Percentiles rank a stretch among this genome's conserved stretches.
Conservation (phyloP, 1,284 basidiomycete species). For the Butyriboletus appendiculatus region DNA sequence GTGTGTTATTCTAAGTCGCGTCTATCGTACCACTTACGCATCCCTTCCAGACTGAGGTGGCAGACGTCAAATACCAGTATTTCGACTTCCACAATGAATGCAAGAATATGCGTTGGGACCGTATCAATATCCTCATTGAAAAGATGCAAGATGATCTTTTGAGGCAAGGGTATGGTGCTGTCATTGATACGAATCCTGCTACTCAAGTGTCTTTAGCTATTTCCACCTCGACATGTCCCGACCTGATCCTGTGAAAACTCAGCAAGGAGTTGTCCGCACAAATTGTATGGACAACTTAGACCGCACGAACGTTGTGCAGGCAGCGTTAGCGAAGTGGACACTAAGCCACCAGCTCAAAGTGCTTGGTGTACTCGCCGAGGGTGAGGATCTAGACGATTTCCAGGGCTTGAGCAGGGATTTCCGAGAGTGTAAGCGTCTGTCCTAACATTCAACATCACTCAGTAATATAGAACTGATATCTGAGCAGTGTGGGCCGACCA, state of each 20-base stretch:
- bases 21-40: constrained; percentile 4
- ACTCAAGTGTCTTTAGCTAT: constrained; percentile 50
- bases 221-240: constrained; percentile 63
- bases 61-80: constrained; percentile 86
- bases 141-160: constrained; percentile 74
- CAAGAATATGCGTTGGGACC: constrained; percentile 94
- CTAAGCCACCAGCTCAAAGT: constrained; percentile 79
- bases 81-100: constrained; percentile 99
- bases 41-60: constrained; percentile 52
- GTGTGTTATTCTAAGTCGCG: constrained; percentile 34
- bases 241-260: constrained; percentile 51
- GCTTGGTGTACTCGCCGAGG: constrained; percentile 68
- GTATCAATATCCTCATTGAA: constrained; percentile 84
- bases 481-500: constrained; percentile 94
- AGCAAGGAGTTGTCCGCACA: constrained; percentile 73
- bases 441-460: background rate
- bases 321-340: constrained; percentile 83
- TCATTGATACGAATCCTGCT: background rate
- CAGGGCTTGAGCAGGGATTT: constrained; percentile 81
- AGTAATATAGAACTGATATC: constrained; percentile 6
- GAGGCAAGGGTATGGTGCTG: constrained; percentile 61
- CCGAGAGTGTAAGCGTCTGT: constrained; percentile 71
- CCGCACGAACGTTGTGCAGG: constrained; percentile 96
- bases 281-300: constrained; percentile 98
- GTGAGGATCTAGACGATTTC: constrained; percentile 77